Base-by-base conservation (phyloP, 148 eudicot genomes). In the Rhododendron ferrugineum region DNA sequence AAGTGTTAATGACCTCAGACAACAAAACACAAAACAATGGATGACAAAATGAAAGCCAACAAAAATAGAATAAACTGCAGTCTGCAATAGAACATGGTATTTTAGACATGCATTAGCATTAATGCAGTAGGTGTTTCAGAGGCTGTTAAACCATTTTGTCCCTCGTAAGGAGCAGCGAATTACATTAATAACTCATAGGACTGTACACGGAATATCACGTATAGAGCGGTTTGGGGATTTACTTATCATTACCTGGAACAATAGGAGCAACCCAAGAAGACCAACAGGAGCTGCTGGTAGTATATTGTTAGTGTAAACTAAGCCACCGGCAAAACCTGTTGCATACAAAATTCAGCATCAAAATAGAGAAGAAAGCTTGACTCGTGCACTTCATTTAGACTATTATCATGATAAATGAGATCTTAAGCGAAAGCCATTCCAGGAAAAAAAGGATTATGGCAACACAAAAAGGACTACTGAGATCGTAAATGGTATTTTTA, bases 271-370 rank as follows among this genome's bases (percentile, higher is more conserved):
- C 73, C 99, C 98, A 50, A 95, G 95, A 86, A 97, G 98, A 88
- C 98, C 99, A 88, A 93, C 86, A 34, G 99, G 99, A 78, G 91
- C 95, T 74, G 95, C 99, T 84, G 96, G 92, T 52, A 91, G 78
- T 80, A 97, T 83, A 89, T 97, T 97, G 74, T 97, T 88, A 10
- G 90, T 77, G 88, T 97, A 97, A 28, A 85, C 90, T 84, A 94
- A 92, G 50, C 91, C 99, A 86, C 98, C 98, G 44, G 95, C 89
- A 44, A 89, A 86, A 90, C 98, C 99, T 95, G 93, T 85, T 81
- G 74, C 86, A 74, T 56, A 60, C 13, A 83, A 20, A 83, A 56
- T 16, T 60, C 47, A 88, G n/a, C 40, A 36, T 82, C 47, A 44
- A 18, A 28, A 34, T 26, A 44, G 70, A 64, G 40, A 79, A 81